A percentile compares a stretch with the other conserved stretches of the same genome.
These are phyloP conservation scores for Eustoma russellianum DNA, from an alignment of 257 asterid genomes.

Conservation along the genomic window DNA sequence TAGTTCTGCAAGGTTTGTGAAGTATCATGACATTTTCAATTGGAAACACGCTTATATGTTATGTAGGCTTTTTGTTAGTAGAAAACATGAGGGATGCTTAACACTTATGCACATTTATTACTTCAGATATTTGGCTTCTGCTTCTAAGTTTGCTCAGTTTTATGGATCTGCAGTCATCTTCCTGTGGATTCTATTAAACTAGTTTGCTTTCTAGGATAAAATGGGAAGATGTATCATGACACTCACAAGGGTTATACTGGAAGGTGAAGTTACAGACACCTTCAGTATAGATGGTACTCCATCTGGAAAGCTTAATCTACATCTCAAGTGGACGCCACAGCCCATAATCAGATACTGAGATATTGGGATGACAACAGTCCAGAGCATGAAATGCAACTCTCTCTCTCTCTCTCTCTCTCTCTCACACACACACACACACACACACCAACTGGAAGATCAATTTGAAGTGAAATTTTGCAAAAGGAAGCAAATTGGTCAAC, in stretches of 20 bases:
- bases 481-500: background rate
- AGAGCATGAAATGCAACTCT: background rate
- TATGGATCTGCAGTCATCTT: too few relatives aligned
- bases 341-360: slow-evolving; percentile 48
- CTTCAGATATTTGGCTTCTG: too few relatives aligned
- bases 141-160: too few relatives aligned
- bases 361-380: background rate
- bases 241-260: slow-evolving; percentile 64
- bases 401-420: background rate
- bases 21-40: too few relatives aligned
- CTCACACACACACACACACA: too few relatives aligned
- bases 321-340: slow-evolving; percentile 84
- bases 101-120: too few relatives aligned
- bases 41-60: too few relatives aligned
- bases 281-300: slow-evolving; percentile 52
- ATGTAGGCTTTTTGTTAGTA: too few relatives aligned
- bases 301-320: slow-evolving; percentile 48
- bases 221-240: slow-evolving; percentile 90
- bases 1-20: too few relatives aligned
- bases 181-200: too few relatives aligned
- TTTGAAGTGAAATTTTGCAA: background rate
- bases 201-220: slow-evolving; percentile 44
- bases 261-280: slow-evolving; percentile 52
- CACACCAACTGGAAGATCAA: too few relatives aligned
- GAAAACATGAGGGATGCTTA: too few relatives aligned